Evolutionary conservation across 805 yeast species (phyloP).

Genomic region (Barnettozyma botsteinii): DNA sequence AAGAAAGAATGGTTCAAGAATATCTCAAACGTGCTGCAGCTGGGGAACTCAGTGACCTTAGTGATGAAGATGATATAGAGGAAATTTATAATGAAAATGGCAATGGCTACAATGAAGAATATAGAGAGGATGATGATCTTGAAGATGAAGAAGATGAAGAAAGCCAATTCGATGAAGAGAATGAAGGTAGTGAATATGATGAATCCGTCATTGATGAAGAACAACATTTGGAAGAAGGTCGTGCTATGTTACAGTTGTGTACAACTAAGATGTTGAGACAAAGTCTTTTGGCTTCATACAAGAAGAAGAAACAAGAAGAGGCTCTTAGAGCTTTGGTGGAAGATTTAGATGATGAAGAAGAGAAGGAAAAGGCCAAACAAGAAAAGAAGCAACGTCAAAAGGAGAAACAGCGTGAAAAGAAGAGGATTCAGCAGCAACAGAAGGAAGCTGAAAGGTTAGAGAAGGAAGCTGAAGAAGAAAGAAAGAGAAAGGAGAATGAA

Average conservation of each 20-base stretch:
- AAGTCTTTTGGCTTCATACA: slow-evolving; percentile 68
- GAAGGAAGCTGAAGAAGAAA: slow-evolving; percentile 37
- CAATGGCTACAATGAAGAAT: slow-evolving; percentile 19
- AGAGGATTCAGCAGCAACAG: slow-evolving; percentile 48
- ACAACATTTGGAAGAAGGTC: slow-evolving; percentile 69
- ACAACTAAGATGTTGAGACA: slow-evolving; percentile 74
- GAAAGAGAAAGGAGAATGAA: slow-evolving; percentile 32
- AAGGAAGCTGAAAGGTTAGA: slow-evolving; percentile 49
- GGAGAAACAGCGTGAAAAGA: slow-evolving; percentile 69
- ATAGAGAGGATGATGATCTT: slow-evolving; percentile 13
- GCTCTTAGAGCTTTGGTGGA: slow-evolving; percentile 54
- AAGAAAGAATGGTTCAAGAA: slow-evolving; percentile 15
- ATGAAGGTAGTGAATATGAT: slow-evolving; percentile 33
- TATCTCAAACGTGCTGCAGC: slow-evolving; percentile 11
- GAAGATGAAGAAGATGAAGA: slow-evolving; percentile 30
- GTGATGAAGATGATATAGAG: slow-evolving; percentile 27
- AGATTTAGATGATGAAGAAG: slow-evolving; percentile 67
- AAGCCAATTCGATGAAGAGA: slow-evolving; percentile 32
- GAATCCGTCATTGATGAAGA: slow-evolving; percentile 46
- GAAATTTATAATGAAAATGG: slow-evolving; percentile 33
- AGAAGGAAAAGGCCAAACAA: slow-evolving; percentile 57
- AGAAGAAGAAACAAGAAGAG: slow-evolving; percentile 76
- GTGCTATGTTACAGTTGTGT: slow-evolving; percentile 71
- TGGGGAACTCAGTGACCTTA: background rate
- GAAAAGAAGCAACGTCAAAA: slow-evolving; percentile 50